phyloP scores from a whole-genome alignment of 257 asterid genomes.

The Nicotiana undulata region DNA sequence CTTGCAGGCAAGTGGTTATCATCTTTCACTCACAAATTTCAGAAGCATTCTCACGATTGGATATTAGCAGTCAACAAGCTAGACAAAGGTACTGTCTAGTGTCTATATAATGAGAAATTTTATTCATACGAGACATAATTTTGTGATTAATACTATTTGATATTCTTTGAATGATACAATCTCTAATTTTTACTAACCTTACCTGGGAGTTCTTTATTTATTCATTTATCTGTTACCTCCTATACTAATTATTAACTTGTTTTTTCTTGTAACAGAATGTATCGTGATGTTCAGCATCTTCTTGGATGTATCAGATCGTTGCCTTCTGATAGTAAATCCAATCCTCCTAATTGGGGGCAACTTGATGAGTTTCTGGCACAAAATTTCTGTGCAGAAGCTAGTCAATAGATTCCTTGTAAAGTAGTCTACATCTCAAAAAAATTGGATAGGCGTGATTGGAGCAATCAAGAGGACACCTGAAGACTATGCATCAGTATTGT shows the following conservation, averaged over 20 bases:
- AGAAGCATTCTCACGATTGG: conserved; percentile 71
- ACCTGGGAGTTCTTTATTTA: neutral
- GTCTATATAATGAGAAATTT: neutral
- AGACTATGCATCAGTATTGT: neutral
- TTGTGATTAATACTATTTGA: neutral
- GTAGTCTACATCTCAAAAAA: conserved; percentile 17
- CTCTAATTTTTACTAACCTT: neutral
- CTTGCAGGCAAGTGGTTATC: conserved; percentile 86
- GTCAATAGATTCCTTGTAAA: conserved; percentile 28
- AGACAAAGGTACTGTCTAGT: conserved; percentile 48
- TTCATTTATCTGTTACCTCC: neutral
- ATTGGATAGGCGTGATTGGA: conserved; percentile 10
- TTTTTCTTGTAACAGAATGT: conserved; percentile 38
- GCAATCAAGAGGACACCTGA: conserved; percentile 2
- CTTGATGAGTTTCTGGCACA: conserved; percentile 74
- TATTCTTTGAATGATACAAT: conserved; percentile 1
- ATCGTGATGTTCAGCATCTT: conserved; percentile 63
- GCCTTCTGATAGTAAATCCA: conserved; percentile 70
- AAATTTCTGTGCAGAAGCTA: conserved; percentile 45
- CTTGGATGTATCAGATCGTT: conserved; percentile 92
- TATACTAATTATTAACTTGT: neutral
- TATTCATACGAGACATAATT: neutral
- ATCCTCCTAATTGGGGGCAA: conserved; percentile 68
- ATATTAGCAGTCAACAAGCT: conserved; percentile 69
- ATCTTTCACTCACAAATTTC: conserved; percentile 84